These are phyloP conservation scores for Cicer pinnatifidum DNA, from an alignment of 306 rosid genomes.

Conservation along the genomic window DNA sequence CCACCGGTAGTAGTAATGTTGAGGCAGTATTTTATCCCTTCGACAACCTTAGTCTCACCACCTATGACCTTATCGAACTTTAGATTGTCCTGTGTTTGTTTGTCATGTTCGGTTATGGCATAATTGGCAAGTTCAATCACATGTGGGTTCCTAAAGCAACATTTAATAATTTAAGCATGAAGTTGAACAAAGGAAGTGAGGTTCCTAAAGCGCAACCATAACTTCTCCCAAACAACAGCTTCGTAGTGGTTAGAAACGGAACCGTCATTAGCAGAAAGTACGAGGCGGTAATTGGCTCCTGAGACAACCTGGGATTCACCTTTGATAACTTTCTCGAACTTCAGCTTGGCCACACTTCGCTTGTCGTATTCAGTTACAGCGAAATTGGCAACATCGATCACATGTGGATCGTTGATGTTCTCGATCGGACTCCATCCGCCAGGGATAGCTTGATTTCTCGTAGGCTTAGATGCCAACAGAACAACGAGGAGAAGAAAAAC, in stretches of 20 bases:
- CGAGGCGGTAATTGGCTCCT: conserved; percentile 38
- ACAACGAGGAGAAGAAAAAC: not conserved
- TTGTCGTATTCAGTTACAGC: not conserved
- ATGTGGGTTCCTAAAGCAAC: not conserved
- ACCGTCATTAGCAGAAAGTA: conserved; percentile 35
- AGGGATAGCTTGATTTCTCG: not conserved
- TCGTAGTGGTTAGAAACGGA: conserved; percentile 18
- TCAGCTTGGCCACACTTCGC: not conserved
- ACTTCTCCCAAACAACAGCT: conserved; percentile 50
- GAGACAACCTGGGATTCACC: conserved; percentile 10
- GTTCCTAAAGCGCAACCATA: conserved; percentile 42
- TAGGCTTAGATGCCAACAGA: not conserved
- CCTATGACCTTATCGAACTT: conserved; percentile 37
- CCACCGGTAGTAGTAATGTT: conserved; percentile 28
- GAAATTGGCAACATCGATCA: not conserved
- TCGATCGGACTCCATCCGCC: not conserved
- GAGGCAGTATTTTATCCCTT: conserved; percentile 46
- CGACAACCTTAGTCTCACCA: conserved; percentile 52
- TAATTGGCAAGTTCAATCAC: conserved; percentile 53
- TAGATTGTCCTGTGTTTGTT: conserved; percentile 27
- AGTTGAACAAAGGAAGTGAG: not conserved
- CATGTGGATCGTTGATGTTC: not conserved
- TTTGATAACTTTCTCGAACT: not conserved
- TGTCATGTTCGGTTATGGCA: conserved; percentile 51
- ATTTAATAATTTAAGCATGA: rapidly evolving